Conservation (phyloP, 2,329 filamentous ascomycete species). For the Tolypocladium tropicale region DNA sequence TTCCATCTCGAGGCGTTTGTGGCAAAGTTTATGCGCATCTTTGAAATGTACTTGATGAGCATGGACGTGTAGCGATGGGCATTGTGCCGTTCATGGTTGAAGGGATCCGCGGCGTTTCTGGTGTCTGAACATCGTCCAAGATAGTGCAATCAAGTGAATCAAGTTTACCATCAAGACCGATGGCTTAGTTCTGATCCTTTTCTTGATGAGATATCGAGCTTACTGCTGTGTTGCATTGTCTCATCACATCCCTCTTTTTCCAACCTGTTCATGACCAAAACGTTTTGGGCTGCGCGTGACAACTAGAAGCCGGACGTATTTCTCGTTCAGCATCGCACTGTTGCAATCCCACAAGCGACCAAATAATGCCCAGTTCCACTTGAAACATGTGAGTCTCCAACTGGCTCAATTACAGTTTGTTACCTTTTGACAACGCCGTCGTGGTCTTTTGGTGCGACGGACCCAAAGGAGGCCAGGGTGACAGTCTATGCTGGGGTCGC, state of each 20-base stretch:
- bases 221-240: background rate
- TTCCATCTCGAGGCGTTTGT: constrained; percentile 98
- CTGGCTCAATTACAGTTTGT: too few species aligned
- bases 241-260: background rate
- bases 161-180: background rate
- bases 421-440: too few species aligned
- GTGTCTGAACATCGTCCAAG: background rate
- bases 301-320: background rate
- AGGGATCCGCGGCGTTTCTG: background rate
- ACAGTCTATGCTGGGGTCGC: too few species aligned
- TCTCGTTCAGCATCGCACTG: background rate
- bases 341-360: background rate
- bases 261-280: background rate
- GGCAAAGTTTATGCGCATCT: constrained; percentile 93
- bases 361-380: background rate
- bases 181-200: background rate
- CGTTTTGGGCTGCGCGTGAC: background rate
- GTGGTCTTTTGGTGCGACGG: too few species aligned
- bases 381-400: background rate
- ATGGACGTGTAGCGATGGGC: constrained; percentile 54
- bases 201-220: background rate
- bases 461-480: too few species aligned
- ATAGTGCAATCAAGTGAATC: background rate
- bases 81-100: background rate
- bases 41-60: constrained; percentile 85